These are phyloP conservation scores for Quercus mongolica DNA, from an alignment of 306 rosid genomes.

Conservation along the genomic window DNA sequence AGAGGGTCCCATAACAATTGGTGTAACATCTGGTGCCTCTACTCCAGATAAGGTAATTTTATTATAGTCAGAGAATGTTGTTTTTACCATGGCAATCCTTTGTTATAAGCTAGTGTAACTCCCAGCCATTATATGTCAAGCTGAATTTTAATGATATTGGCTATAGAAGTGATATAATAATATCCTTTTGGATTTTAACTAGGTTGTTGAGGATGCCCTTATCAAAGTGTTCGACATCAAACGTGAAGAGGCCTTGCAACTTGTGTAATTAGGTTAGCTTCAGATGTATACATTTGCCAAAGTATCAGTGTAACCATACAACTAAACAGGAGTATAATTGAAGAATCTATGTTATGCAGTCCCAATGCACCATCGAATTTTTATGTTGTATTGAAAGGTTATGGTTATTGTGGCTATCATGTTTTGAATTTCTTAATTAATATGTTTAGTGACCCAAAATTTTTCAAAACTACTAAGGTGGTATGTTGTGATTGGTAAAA, in stretches of 20 bases:
- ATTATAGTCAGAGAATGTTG: background rate
- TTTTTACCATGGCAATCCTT: background rate
- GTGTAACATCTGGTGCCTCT: constrained; percentile 97
- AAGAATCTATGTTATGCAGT: constrained; percentile 9
- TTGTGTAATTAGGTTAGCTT: constrained; percentile 30
- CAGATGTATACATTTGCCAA: background rate
- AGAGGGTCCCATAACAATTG: constrained; percentile 75
- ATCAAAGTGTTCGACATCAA: constrained; percentile 78
- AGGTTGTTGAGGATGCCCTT: constrained; percentile 89
- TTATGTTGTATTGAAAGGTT: background rate
- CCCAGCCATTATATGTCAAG: background rate
- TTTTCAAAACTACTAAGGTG: no score
- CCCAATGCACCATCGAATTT: constrained; percentile 9
- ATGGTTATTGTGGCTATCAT: background rate
- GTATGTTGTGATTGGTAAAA: no score
- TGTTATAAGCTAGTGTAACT: background rate
- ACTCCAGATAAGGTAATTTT: constrained; percentile 95
- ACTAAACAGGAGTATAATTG: constrained; percentile 7
- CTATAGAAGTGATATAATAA: background rate
- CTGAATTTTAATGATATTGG: background rate
- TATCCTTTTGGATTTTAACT: constrained; percentile 6
- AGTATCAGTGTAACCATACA: constrained; percentile 23
- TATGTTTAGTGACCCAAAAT: background rate
- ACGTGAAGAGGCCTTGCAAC: constrained; percentile 72
- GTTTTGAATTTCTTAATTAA: background rate